A percentile compares a stretch with the other conserved stretches of the same genome.
These are phyloP conservation scores for Conoideocrella luteorostrata DNA, from an alignment of 2,329 filamentous ascomycete genomes.

Conservation along the genomic window DNA sequence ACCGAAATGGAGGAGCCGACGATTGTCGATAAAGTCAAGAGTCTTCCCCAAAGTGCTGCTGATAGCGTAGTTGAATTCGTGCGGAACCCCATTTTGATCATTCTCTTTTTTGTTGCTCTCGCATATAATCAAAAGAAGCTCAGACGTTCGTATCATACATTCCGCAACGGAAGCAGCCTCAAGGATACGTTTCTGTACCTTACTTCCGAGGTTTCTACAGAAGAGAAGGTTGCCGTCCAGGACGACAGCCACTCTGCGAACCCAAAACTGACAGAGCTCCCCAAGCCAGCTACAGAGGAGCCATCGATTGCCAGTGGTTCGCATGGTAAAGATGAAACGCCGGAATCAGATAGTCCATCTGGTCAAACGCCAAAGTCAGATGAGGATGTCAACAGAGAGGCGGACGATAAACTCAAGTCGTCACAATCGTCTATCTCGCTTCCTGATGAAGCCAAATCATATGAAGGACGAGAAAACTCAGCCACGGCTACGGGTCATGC, in stretches of 20 bases:
- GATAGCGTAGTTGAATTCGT: conserved; percentile 49
- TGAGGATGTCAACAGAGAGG: neutral
- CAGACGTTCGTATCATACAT: conserved; percentile 31
- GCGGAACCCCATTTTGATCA: conserved; percentile 46
- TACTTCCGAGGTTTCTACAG: conserved; percentile 2
- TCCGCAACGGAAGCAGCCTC: conserved; percentile 23
- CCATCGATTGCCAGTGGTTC: too few species aligned
- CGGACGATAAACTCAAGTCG: neutral
- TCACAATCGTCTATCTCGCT: neutral
- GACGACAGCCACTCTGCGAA: neutral
- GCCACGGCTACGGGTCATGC: neutral
- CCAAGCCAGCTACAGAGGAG: too few species aligned
- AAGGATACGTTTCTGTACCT: conserved; percentile 17
- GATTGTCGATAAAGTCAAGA: conserved; percentile 44
- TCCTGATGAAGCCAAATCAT: conserved; percentile 2
- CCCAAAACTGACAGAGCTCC: neutral
- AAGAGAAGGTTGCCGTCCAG: neutral
- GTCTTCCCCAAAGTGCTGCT: conserved; percentile 42
- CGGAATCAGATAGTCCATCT: neutral
- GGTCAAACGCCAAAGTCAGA: neutral
- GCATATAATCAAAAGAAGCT: conserved; percentile 41
- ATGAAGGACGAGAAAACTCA: neutral
- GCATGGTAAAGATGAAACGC: neutral
- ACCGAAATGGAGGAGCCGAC: conserved; percentile 30
- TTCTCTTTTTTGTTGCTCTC: conserved; percentile 36